A percentile compares a stretch with the other conserved stretches of the same genome.
Conservation (phyloP, 2,329 filamentous ascomycete species). For the Stagonosporopsis rhizophila region DNA sequence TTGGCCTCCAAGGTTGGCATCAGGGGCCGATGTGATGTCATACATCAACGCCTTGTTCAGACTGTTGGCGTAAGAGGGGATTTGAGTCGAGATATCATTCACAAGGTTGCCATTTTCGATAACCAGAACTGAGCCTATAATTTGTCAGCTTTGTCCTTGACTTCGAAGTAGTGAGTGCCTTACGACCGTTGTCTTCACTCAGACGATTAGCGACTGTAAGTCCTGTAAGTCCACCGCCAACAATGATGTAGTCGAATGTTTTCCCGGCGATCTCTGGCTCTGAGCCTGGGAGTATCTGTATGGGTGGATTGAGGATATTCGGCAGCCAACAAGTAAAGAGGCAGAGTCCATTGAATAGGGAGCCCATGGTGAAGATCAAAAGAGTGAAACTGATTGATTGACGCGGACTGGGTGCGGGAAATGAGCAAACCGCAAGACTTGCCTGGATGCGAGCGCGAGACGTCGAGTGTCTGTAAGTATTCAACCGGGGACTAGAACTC, state of each 20-base stretch:
- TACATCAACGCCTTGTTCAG: constrained; percentile 35
- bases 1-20: constrained; percentile 23
- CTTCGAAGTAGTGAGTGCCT: not conserved
- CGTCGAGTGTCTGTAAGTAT: constrained; percentile 7
- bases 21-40: constrained; percentile 33
- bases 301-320: constrained; percentile 3
- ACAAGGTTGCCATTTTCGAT: constrained; percentile 36
- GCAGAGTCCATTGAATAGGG: constrained; percentile 20
- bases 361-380: constrained; percentile 16
- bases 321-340: constrained; percentile 28
- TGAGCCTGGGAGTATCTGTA: constrained; percentile 5
- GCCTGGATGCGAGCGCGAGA: not conserved
- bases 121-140: constrained; percentile 35
- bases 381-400: not conserved
- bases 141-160: constrained; percentile 9
- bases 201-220: constrained; percentile 41
- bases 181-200: constrained; percentile 35
- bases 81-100: constrained; percentile 32
- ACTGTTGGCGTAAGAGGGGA: constrained; percentile 32
- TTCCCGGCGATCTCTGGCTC: constrained; percentile 24
- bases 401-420: not conserved
- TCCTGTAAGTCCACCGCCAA: constrained; percentile 42
- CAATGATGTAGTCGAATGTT: constrained; percentile 43
- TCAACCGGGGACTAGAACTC: not conserved
- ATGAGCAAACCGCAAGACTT: constrained; percentile 12